Evolutionary conservation across 192 early-diverging fungal species (phyloP).

Genomic region (Backusella mclennaniae): DNA sequence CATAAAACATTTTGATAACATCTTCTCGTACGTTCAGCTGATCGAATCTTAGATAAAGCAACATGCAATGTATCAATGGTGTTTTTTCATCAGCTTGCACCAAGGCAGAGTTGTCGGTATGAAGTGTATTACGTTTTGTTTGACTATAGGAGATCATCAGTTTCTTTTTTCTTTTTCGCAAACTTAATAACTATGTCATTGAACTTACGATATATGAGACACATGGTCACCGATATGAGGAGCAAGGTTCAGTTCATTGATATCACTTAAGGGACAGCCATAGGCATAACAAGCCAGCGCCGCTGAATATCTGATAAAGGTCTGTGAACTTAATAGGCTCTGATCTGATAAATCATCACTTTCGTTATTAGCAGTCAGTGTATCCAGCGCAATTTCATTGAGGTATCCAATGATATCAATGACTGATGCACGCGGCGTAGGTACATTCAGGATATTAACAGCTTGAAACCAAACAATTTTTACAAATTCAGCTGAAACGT

Average conservation of each 20-base stretch:
- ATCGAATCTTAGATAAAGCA: conserved; percentile 36
- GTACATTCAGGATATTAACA: conserved; percentile 23
- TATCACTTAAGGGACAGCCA: conserved; percentile 38
- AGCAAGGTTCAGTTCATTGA: conserved; percentile 35
- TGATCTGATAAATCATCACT: conserved; percentile 8
- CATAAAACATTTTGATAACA: conserved; percentile 43
- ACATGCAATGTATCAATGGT: conserved; percentile 34
- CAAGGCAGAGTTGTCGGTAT: conserved; percentile 17
- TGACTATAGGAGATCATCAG: neutral
- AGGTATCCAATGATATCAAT: conserved; percentile 34
- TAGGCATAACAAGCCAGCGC: conserved; percentile 40
- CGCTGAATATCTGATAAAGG: conserved; percentile 44
- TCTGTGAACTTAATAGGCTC: conserved; percentile 29
- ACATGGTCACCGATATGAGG: conserved; percentile 28
- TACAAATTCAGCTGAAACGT: conserved; percentile 26
- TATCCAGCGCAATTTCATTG: conserved; percentile 32
- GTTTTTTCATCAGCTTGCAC: conserved; percentile 26
- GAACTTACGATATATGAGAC: conserved; percentile 21
- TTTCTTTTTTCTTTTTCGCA: neutral
- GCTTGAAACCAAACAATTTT: conserved; percentile 45
- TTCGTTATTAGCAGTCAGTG: conserved; percentile 23
- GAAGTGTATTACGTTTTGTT: conserved; percentile 19
- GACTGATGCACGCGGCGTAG: conserved; percentile 26
- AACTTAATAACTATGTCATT: neutral
- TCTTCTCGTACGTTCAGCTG: conserved; percentile 42